Evolutionary conservation across 2,329 filamentous ascomycete species (phyloP).

Genomic region (Daldinia sp.): DNA sequence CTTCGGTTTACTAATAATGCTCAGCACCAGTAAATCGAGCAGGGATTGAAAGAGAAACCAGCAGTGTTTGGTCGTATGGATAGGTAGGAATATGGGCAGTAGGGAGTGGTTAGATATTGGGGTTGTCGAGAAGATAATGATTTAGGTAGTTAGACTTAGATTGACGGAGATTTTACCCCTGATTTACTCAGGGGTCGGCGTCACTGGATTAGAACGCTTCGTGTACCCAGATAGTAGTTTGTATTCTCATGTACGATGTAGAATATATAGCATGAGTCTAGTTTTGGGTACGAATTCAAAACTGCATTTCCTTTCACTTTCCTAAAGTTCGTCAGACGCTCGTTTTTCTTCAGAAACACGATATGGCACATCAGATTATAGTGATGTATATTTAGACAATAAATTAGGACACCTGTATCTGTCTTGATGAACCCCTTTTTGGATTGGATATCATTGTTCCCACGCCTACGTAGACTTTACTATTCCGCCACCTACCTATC

Average conservation of each 20-base stretch:
- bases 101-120: no score
- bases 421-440: not conserved
- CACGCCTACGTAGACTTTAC: not conserved
- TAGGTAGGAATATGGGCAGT: no score
- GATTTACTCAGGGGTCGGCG: no score
- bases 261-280: not conserved
- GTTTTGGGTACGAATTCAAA: not conserved
- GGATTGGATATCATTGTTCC: constrained; percentile 4
- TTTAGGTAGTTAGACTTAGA: no score
- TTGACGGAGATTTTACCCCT: no score
- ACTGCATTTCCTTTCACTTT: not conserved
- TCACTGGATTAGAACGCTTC: no score
- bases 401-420: not conserved
- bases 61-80: no score
- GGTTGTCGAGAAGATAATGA: no score
- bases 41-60: no score
- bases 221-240: no score
- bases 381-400: not conserved
- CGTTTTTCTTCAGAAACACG: not conserved
- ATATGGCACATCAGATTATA: not conserved
- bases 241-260: not conserved
- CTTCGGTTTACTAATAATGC: no score
- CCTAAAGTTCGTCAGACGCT: not conserved
- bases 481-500: constrained; percentile 2
- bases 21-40: no score